phyloP scores from a whole-genome alignment of 441 rosid genomes.

The Brassica hybrid region DNA sequence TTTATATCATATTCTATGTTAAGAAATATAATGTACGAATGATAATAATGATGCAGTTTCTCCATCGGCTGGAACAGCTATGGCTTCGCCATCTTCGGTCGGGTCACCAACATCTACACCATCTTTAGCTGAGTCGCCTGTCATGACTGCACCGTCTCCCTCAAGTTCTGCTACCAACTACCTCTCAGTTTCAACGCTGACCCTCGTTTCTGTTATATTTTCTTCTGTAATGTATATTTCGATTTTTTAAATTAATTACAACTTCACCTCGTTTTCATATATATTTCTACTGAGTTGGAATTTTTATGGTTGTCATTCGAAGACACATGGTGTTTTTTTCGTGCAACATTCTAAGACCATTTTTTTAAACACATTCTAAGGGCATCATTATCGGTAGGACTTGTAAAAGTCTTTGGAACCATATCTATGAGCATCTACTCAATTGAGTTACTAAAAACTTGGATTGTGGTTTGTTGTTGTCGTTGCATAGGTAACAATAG shows the following conservation, averaged over 20 bases:
- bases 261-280: background rate
- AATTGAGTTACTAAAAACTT: no score
- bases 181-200: slow-evolving; percentile 14
- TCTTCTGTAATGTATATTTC: slow-evolving; percentile 23
- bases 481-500: no score
- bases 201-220: background rate
- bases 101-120: slow-evolving; percentile 20
- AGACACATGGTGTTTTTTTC: no score
- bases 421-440: no score
- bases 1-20: background rate
- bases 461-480: no score
- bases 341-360: no score
- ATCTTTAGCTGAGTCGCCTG: slow-evolving; percentile 17
- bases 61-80: slow-evolving; percentile 26
- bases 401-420: no score
- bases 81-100: slow-evolving; percentile 10
- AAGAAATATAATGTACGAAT: background rate
- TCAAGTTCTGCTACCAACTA: slow-evolving; percentile 17
- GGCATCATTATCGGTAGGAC: no score
- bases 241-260: background rate
- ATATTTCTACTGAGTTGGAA: background rate
- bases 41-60: slow-evolving; percentile 28
- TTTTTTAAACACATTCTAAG: no score
- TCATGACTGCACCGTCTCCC: slow-evolving; percentile 18
- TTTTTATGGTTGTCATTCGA: background rate